Evolutionary conservation across 2,329 filamentous ascomycete species (phyloP).

Genomic region (Emericellopsis cladophorae): DNA sequence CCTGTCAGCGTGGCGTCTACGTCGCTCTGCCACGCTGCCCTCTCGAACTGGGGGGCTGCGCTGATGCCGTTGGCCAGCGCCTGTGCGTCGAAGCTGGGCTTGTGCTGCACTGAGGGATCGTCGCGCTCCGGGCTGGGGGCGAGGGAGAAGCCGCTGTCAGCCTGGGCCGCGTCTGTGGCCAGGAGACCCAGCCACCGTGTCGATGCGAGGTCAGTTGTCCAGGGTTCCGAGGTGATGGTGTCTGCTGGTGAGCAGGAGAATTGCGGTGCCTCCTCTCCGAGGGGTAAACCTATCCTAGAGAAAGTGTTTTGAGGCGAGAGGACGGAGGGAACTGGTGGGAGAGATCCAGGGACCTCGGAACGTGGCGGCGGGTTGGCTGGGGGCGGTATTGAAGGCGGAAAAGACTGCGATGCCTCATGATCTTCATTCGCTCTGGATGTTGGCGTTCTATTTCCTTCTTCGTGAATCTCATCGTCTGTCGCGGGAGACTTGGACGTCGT

Average conservation of each 20-base stretch:
- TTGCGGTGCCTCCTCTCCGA: neutral
- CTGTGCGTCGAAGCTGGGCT: too few relatives aligned
- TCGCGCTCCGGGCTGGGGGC: conserved; percentile 8
- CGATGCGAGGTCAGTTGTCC: conserved; percentile 12
- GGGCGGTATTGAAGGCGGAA: neutral
- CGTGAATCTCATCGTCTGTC: neutral
- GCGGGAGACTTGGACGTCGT: neutral
- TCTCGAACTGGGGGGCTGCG: conserved; percentile 7
- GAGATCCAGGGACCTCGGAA: neutral
- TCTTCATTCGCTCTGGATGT: neutral
- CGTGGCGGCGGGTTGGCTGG: neutral
- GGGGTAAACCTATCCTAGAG: neutral
- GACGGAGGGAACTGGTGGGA: neutral
- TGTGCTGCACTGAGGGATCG: neutral
- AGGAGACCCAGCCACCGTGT: conserved; percentile 9
- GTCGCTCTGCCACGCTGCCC: conserved; percentile 12
- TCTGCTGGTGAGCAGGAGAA: neutral
- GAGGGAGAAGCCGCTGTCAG: conserved; percentile 15
- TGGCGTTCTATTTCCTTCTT: neutral
- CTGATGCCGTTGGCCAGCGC: neutral
- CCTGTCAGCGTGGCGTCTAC: conserved; percentile 9
- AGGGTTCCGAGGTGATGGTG: conserved; percentile 8
- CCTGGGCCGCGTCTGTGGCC: conserved; percentile 8
- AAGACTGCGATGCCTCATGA: neutral
- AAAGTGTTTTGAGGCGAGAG: neutral